Evolutionary conservation across 23 red algal genomes (phyloP).

Genomic region (Cyanidiococcus yangmingshanensis): DNA sequence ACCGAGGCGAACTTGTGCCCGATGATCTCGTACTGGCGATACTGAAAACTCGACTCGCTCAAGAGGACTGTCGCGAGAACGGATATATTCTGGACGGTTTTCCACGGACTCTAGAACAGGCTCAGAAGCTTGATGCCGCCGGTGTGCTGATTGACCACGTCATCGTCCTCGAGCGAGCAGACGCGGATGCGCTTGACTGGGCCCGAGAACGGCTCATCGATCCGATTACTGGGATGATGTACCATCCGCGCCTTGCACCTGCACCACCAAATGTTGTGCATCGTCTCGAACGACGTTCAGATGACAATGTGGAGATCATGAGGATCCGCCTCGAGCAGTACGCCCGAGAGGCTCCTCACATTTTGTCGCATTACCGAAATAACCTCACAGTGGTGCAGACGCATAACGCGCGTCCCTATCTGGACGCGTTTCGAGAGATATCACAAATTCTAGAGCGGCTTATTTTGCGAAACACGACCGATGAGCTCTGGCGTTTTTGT

Average conservation of each 20-base stretch:
- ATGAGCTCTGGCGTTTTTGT: neutral
- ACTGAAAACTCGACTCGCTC: constrained; percentile 13
- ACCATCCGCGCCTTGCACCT: constrained; percentile 24
- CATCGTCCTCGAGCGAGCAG: constrained; percentile 28
- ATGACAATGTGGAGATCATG: constrained; percentile 23
- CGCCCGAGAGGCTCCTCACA: neutral
- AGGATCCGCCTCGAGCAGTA: constrained; percentile 12
- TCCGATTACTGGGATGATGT: constrained; percentile 32
- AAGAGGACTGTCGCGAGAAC: constrained; percentile 23
- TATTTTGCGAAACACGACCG: neutral
- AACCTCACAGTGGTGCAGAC: neutral
- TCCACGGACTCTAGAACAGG: constrained; percentile 24
- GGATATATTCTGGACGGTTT: constrained; percentile 50
- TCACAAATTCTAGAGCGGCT: neutral
- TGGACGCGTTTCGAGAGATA: neutral
- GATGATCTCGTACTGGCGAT: constrained; percentile 25
- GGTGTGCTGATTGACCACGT: constrained; percentile 22
- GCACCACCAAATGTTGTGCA: constrained; percentile 8
- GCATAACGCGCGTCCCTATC: neutral
- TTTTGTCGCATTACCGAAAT: neutral
- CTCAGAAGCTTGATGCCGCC: neutral
- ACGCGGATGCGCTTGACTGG: constrained; percentile 38
- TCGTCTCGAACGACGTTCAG: constrained; percentile 22
- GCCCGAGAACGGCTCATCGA: constrained; percentile 19
- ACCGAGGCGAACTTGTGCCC: constrained; percentile 23